Evolutionary conservation across 2,329 filamentous ascomycete genomes (phyloP).

Genomic region (Epichloe gansuensis): DNA sequence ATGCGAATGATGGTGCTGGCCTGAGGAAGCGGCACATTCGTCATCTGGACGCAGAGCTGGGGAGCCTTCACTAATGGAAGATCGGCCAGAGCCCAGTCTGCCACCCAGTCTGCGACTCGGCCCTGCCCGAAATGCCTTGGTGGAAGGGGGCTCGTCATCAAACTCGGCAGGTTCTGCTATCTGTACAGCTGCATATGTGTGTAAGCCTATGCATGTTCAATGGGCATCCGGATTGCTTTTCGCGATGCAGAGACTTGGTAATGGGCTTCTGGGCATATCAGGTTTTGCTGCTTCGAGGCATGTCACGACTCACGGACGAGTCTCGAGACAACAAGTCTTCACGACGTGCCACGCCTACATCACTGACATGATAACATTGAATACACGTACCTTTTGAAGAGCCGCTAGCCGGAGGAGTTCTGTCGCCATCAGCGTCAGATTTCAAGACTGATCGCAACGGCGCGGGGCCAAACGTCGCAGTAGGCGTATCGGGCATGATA

Average conservation of each 20-base stretch:
- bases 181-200: conserved; percentile 34
- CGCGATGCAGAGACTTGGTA: neutral
- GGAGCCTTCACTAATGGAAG: conserved; percentile 28
- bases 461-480: conserved; percentile 12
- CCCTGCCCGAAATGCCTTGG: conserved; percentile 22
- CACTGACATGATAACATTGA: neutral
- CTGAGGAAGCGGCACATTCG: conserved; percentile 14
- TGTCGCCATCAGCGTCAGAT: conserved; percentile 29
- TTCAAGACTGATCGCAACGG: conserved; percentile 33
- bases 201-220: conserved; percentile 10
- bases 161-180: conserved; percentile 40
- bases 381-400: conserved; percentile 29
- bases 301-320: neutral
- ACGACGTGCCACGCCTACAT: neutral
- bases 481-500: conserved; percentile 16
- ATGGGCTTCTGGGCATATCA: neutral
- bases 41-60: conserved; percentile 17
- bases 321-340: neutral
- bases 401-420: conserved; percentile 23
- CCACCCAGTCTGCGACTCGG: conserved; percentile 22
- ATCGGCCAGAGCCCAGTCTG: conserved; percentile 28
- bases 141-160: conserved; percentile 20
- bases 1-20: conserved; percentile 17
- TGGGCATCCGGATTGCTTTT: neutral
- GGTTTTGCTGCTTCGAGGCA: neutral